Percentiles rank a stretch among this genome's conserved stretches.
phyloP scores from a whole-genome alignment of 108 stramenopile species.

The Conticribra guillardii region DNA sequence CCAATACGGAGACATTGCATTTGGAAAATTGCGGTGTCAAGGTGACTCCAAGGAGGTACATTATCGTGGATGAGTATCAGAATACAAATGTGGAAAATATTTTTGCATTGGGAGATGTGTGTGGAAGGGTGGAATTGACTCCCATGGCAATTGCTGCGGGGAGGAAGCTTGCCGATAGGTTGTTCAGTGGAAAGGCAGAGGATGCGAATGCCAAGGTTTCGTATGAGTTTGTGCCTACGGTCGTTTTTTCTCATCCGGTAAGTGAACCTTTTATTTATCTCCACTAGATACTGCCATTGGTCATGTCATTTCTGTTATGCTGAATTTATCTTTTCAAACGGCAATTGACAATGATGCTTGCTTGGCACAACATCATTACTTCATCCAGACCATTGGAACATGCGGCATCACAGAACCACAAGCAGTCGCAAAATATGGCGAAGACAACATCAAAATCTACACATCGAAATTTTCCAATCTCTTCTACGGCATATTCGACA shows the following conservation, averaged over 20 bases:
- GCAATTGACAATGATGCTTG: too few species aligned
- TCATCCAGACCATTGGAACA: slow-evolving; percentile 65
- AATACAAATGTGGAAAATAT: slow-evolving; percentile 81
- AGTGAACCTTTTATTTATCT: too few species aligned
- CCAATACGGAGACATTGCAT: slow-evolving; percentile 64
- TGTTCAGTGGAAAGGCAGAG: slow-evolving; percentile 70
- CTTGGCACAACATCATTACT: too few species aligned
- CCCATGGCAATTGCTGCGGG: slow-evolving; percentile 97
- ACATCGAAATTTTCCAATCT: slow-evolving; percentile 90
- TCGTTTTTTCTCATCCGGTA: slow-evolving; percentile 91
- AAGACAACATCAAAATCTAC: slow-evolving; percentile 92
- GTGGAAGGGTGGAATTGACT: slow-evolving; percentile 86
- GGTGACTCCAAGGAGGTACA: slow-evolving; percentile 40
- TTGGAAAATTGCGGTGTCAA: slow-evolving; percentile 73
- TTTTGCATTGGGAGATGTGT: slow-evolving; percentile 94
- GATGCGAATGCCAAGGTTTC: slow-evolving; percentile 50
- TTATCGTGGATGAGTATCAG: slow-evolving; percentile 87
- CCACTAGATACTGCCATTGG: background rate
- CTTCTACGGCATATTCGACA: slow-evolving; percentile 85
- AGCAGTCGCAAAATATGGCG: slow-evolving; percentile 87
- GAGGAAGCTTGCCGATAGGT: slow-evolving; percentile 85
- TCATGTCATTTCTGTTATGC: background rate
- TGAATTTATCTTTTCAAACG: slow-evolving; percentile 8
- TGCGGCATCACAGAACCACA: slow-evolving; percentile 87
- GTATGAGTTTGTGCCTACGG: slow-evolving; percentile 88